Base-by-base conservation (phyloP, 2,329 filamentous ascomycete genomes). In the Scedosporium minutisporum region DNA sequence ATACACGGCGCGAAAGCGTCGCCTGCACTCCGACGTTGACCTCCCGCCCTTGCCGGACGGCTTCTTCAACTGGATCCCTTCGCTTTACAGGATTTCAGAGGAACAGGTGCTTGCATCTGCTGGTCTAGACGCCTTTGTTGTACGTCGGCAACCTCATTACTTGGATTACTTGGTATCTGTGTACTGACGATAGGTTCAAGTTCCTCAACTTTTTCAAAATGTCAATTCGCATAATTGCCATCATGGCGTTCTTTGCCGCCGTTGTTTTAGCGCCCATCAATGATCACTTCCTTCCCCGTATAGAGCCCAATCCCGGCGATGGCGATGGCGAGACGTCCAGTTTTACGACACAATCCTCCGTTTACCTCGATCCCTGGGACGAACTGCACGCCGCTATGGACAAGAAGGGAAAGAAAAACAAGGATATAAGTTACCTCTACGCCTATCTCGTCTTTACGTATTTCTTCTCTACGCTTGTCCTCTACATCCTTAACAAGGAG, bases 131-230 rank as follows among this genome's bases (percentile, higher is more conserved):
- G 95, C 95, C 60, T 99, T 91, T 76, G 95, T 97, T 67, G 60
- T 62, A 58, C 25, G 60, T 58, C 23, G 44, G 16, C 44, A 48
- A 88, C 27, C 33, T 76, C 68, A 83, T 79, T 23, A 16, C 29
- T 4, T 14, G 6, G 9, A 18, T 63, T 10, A 60, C 4, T 16
- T n/a, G 0, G 14, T 9, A 27, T n/a, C 14, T 12, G 41, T 48
- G 18, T 27, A 23, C 41, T 60, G 61, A 64, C 71, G 62, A 73
- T 62, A 2, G 9, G 16, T 27, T 77, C 83, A 12, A 62, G 60
- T 97, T 99, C 71, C 81, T 99, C 14, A 85, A 88, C 16, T 99
- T 99, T 76, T 97, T 97, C 81, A 96, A 93, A 73, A 95, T 97
- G 86, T 88, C 93, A 12, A 90, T 92, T 67, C 90, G 89, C 65